Evolutionary conservation across 2,329 filamentous ascomycete genomes (phyloP).

Genomic region (Sporothrix schenckii): DNA sequence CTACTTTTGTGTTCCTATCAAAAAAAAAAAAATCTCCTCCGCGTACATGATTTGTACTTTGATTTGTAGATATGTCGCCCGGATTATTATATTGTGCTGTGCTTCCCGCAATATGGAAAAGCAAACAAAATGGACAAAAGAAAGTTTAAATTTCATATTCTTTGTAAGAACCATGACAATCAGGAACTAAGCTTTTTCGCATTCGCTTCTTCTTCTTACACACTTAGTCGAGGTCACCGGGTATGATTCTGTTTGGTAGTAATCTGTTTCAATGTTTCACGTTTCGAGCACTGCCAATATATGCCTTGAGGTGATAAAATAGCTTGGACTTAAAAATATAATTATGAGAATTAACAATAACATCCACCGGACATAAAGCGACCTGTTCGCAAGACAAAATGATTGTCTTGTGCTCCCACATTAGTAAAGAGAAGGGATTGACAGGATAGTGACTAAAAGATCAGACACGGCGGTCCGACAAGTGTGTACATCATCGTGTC

Average conservation of each 20-base stretch:
- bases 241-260: background rate
- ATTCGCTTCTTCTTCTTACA: background rate
- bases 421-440: no score
- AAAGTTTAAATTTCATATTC: background rate
- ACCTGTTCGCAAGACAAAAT: no score
- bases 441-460: no score
- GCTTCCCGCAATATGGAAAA: background rate
- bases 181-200: background rate
- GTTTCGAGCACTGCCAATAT: background rate
- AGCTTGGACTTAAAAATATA: background rate
- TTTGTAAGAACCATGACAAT: background rate
- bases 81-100: background rate
- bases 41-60: background rate
- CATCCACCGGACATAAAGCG: no score
- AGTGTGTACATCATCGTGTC: no score
- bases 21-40: background rate
- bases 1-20: background rate
- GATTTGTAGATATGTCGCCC: background rate
- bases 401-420: no score
- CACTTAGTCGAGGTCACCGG: background rate
- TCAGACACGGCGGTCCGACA: no score
- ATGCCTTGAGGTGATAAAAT: background rate
- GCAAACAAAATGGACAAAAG: background rate
- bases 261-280: background rate
- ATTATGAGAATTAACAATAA: no score